A percentile compares a stretch with the other conserved stretches of the same genome.
These are phyloP conservation scores for Trichoderma polysporum DNA, from an alignment of 2,329 filamentous ascomycete species.

Conservation along the genomic window DNA sequence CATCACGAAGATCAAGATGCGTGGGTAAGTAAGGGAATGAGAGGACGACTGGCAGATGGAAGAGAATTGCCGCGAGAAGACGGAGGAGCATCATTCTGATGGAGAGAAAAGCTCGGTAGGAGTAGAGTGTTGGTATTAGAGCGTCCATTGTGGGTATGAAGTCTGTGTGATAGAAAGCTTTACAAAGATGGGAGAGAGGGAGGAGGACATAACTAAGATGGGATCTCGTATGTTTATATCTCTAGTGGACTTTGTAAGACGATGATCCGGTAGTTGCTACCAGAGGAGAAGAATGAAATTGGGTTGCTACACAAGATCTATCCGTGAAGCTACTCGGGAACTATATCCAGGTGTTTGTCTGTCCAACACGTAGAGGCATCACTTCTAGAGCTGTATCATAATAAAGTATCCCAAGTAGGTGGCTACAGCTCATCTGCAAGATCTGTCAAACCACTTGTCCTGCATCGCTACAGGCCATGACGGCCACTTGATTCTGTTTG, in stretches of 20 bases:
- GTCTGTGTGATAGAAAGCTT: not conserved
- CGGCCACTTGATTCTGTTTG: not conserved
- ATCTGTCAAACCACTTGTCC: not conserved
- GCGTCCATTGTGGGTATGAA: not conserved
- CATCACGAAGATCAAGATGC: not conserved
- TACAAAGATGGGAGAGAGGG: not conserved
- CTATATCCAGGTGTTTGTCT: slow-evolving; percentile 4
- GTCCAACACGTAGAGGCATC: not conserved
- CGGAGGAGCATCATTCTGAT: not conserved
- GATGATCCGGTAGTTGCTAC: not conserved
- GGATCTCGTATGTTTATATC: not conserved
- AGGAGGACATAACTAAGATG: not conserved
- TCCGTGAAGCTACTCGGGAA: not conserved
- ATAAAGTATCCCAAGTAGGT: not conserved
- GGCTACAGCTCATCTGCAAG: not conserved
- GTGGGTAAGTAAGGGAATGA: not conserved
- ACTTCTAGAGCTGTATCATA: not conserved
- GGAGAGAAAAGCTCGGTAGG: not conserved
- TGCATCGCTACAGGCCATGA: not conserved
- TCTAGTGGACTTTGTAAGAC: not conserved
- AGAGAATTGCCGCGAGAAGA: slow-evolving; percentile 2
- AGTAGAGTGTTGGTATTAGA: not conserved
- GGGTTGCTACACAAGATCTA: not conserved
- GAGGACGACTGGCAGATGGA: slow-evolving; percentile 4
- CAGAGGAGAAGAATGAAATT: not conserved